These are phyloP conservation scores for Penicillium waksmanii DNA, from an alignment of 495 filamentous ascomycete genomes.

Conservation along the genomic window DNA sequence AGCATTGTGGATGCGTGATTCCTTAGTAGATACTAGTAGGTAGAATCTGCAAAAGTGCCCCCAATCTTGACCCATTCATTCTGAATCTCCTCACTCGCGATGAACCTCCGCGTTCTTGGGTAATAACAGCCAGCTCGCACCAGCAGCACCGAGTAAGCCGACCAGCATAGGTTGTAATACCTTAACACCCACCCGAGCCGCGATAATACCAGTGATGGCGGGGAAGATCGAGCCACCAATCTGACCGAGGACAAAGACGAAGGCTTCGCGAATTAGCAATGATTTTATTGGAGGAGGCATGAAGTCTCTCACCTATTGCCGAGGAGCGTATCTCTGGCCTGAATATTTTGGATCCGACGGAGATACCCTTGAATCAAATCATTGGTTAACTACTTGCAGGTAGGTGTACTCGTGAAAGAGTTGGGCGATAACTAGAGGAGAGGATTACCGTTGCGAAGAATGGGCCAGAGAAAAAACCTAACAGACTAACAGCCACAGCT, in stretches of 20 bases:
- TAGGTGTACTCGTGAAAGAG: neutral
- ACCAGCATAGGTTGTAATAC: conserved; percentile 38
- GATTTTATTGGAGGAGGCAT: neutral
- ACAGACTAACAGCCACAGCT: conserved; percentile 35
- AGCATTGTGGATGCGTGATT: too few species aligned
- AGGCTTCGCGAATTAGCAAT: conserved; percentile 10
- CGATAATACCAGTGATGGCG: conserved; percentile 33
- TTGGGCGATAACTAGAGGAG: neutral
- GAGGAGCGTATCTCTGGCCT: conserved; percentile 30
- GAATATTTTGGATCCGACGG: conserved; percentile 36
- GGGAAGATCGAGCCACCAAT: conserved; percentile 35
- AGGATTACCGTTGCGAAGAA: conserved; percentile 38
- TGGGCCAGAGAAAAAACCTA: conserved; percentile 36
- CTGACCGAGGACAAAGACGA: conserved; percentile 37
- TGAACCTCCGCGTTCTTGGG: conserved; percentile 36
- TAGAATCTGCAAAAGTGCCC: too few species aligned
- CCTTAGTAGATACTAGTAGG: too few species aligned
- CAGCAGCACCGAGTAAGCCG: conserved; percentile 32
- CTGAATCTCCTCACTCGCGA: conserved; percentile 8
- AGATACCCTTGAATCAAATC: conserved; percentile 27
- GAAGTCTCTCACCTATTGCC: conserved; percentile 21
- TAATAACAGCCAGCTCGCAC: conserved; percentile 37
- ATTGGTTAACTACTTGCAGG: neutral
- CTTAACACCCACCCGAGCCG: conserved; percentile 29
- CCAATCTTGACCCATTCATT: neutral